Base-by-base conservation (phyloP, 371 early-diverging fungal genomes). In the Mortierella sp. region DNA sequence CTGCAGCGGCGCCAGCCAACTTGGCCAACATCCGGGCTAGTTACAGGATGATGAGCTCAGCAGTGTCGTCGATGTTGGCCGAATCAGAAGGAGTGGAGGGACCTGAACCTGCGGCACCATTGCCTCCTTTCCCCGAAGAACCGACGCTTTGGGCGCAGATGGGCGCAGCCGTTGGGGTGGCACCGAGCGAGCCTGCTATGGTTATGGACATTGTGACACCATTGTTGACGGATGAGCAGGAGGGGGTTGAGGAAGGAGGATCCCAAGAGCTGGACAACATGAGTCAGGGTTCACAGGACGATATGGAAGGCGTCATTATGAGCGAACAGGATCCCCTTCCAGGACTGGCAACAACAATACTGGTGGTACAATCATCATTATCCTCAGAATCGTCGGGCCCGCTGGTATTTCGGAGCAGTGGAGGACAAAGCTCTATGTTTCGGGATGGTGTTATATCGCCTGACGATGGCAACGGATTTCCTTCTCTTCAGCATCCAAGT, bases 41-140 rank as follows among this genome's bases (percentile, higher is more conserved):
- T 27, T 78, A 76, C 72, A 48, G 76, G 51, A 79, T 75, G 60
- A 72, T 72, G 56, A 60, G 51, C 32, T 58, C 74, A n/a, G 44
- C 74, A 24, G 79, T 75, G 27, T 76, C 73, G 6, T 55, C 78
- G 10, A 58, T 73, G 79, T 65, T 75, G 11, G 78, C 72, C 1
- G 75, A 35, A 54, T 16, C 55, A 14, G 35, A 29, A 46, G 35
- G 44, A 46, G 65, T 27, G 24, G 71, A 35, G 32, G 10, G 10
- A n/a, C n/a, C 76, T 49, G 70, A 51, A 4, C 7, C 51, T 29
- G 38, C 70, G 27, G 18, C 55, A 38, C n/a, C 70, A 54, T 55
- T 70, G 21, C 32, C 72, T 10, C 27, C 72, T 46, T 72, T 60
- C 60, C 60, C 18, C 11, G 60, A 60, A 5, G 72, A 18, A 21